Evolutionary conservation across 257 asterid species (phyloP).

Genomic region (Cinchona pubescens): DNA sequence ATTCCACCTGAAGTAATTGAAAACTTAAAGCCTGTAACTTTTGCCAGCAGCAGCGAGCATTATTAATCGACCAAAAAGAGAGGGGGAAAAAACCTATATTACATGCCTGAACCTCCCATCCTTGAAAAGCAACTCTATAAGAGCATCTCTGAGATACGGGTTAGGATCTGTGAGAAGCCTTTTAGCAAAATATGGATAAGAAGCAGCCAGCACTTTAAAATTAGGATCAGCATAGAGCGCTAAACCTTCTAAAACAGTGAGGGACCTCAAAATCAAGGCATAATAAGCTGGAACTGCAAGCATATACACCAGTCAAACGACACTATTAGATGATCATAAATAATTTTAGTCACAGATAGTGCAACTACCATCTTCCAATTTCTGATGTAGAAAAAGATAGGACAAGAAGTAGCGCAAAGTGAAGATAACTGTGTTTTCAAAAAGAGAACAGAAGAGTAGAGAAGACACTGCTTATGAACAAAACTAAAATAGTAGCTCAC

Average conservation of each 20-base stretch:
- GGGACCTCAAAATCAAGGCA: constrained; percentile 97
- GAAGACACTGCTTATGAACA: not conserved
- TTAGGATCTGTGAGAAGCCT: constrained; percentile 98
- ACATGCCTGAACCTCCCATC: constrained; percentile 95
- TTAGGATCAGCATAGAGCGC: constrained; percentile 97
- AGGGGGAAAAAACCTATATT: constrained; percentile 14
- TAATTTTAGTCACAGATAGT: constrained; percentile 3
- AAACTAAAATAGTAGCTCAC: constrained; percentile 42
- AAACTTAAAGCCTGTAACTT: constrained; percentile 1
- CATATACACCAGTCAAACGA: constrained; percentile 24
- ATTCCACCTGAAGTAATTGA: constrained; percentile 71
- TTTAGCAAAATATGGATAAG: constrained; percentile 99
- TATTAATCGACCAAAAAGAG: constrained; percentile 14
- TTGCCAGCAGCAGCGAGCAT: not conserved
- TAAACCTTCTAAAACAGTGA: constrained; percentile 97
- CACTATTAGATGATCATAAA: constrained; percentile 17
- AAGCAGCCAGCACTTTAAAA: constrained; percentile 95
- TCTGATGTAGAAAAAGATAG: not conserved
- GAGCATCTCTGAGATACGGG: constrained; percentile 99
- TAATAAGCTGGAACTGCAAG: constrained; percentile 96
- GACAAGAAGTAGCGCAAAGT: not conserved
- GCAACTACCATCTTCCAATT: not conserved
- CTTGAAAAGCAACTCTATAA: constrained; percentile 94
- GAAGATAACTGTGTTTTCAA: not conserved
- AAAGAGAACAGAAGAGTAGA: not conserved